Conservation (phyloP, 306 rosid species). For the Vigna nakashimae region DNA sequence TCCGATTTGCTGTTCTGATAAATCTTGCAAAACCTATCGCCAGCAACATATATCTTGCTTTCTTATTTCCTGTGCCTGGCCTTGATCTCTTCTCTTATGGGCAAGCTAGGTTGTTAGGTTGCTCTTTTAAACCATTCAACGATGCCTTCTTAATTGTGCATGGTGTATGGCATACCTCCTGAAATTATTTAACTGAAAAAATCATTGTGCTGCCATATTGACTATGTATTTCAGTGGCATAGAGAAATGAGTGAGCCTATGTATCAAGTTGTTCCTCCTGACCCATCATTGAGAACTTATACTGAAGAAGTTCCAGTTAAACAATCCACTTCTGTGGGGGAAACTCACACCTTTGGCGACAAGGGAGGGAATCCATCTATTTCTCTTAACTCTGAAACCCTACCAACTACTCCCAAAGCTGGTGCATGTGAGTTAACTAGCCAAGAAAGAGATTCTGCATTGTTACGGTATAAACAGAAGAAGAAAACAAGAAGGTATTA, state of each 20-base stretch:
- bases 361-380: constrained; percentile 41
- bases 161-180: constrained; percentile 12
- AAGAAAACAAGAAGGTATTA: constrained; percentile 86
- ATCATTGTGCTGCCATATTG: constrained; percentile 39
- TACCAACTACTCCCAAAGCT: constrained; percentile 52
- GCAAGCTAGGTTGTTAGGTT: background rate
- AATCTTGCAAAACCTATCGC: background rate
- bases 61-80: constrained; percentile 4
- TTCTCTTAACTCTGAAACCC: constrained; percentile 44
- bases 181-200: background rate
- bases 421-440: constrained; percentile 60
- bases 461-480: constrained; percentile 89
- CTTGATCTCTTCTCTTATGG: background rate
- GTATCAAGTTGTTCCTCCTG: constrained; percentile 53
- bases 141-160: background rate
- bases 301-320: constrained; percentile 56
- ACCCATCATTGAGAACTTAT: constrained; percentile 40
- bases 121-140: constrained; percentile 16
- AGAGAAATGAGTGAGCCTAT: constrained; percentile 47
- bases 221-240: constrained; percentile 51
- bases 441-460: constrained; percentile 82
- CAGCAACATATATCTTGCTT: background rate
- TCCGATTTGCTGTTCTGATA: background rate
- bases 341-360: constrained; percentile 41
- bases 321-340: constrained; percentile 43